Evolutionary conservation across 768 basidiomycete species (phyloP), one percentile per base, ranked within the genome.

Genomic region (Boletellus ananas): DNA sequence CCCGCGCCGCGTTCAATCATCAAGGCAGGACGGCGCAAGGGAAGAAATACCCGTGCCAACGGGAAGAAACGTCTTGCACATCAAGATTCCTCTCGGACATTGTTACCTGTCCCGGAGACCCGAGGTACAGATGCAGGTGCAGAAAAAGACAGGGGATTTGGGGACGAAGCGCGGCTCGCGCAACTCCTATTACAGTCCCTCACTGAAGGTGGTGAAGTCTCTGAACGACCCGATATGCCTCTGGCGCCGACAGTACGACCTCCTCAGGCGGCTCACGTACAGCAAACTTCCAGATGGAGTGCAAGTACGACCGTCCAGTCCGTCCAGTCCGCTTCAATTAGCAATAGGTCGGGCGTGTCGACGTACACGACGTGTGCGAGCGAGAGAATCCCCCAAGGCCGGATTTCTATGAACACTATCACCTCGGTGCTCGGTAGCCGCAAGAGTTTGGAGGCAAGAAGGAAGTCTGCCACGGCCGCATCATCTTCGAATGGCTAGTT

Each of bases 101-200:
- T 68, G 6, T 38, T 66, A 25, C 58, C 66, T 9, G 56, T 57
- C 29, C 67, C 53, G 11, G 55, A 57, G 47, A 37, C 50, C 10
- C 51, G 58, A 34, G 49, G 62, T 21, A 36, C 55, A 1, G 58
- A 62, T 18, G n/a, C 34, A 20, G 59, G 63, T 13, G 8, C 27
- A 11, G 56, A 57, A 18, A 51, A 38, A 25, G 63, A 63, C 25
- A 57, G 13, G 23, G 55, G 50, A 6, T 58, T 70, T 14, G 58
- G 66, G 31, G 66, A 70, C 34, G 68, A 62, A 35, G 67, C 47
- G 0, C 46, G 58, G 25, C 55, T 68, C 18, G 62, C 67, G 4
- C 64, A 68, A 35, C 64, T 70, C 34, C 49, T 68, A 0, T 42
- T 68, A 2, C 62, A 70, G n/a, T 64, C 64, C 36, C 60, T 68